Evolutionary conservation across 495 filamentous ascomycete genomes (phyloP), one percentile per base, ranked within the genome.

Genomic region (Trichoderma reesei): DNA sequence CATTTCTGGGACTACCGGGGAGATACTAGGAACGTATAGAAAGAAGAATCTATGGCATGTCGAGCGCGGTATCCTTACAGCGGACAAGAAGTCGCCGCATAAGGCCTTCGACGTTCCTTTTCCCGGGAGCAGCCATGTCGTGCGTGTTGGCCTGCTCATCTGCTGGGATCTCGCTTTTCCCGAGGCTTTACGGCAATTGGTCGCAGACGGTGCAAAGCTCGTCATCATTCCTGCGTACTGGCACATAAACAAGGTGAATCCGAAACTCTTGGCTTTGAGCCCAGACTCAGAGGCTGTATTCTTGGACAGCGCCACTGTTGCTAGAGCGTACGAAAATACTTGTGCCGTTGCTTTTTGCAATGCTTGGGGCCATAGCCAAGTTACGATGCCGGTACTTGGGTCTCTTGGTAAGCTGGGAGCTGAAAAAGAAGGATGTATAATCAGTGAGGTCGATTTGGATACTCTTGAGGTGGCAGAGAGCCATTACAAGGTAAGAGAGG

Each of bases 111-210:
- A 92, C 44, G 93, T 89, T 1, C 89, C 90, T 0, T 68, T 96
- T 0, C 33, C n/a, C 9, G 31, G 34, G 3, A 38, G n/a, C 33
- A 38, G 41, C 38, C 14, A 38, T 10, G 5, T 33, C 7, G 86
- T 85, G 0, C 86, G 85, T 44, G 86, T 91, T 1, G 92, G 92
- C 0, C 70, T 96, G 75, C 78, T 96, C 48, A 88, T 96, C 38
- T 96, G 92, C 75, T 96, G 91, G 91, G 92, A 96, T 75, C 70
- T 94, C 26, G 88, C 90, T 1, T 96, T 96, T 68, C 92, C 92
- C 0, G 91, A 96, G 75, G 90, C 89, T 0, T 96, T 94, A 70
- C 79, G 92, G 8, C 90, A 89, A 70, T 75, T 96, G 62, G 84
- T 95, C 65, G 72, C 78, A 0, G 77, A 85, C 62, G 91, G 91